Evolutionary conservation across 306 rosid genomes (phyloP).

Genomic region (Herpetospermum pedunculosum): DNA sequence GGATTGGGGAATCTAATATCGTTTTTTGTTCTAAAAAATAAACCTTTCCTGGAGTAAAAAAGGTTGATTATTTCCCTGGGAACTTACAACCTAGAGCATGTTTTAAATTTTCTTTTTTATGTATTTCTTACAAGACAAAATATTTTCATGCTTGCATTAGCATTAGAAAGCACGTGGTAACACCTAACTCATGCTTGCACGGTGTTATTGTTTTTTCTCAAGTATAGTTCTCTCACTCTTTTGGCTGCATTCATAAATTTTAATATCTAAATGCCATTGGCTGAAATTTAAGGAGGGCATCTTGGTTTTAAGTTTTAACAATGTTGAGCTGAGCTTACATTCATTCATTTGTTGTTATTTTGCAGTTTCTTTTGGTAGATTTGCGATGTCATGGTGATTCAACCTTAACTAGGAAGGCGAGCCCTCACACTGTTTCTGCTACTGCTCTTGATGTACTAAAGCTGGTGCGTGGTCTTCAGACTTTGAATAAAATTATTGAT

Average conservation of each 20-base stretch:
- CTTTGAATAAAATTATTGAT: neutral
- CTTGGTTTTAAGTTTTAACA: conserved; percentile 1
- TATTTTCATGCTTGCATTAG: neutral
- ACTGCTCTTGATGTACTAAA: conserved; percentile 87
- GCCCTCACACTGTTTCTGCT: conserved; percentile 65
- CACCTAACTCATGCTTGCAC: neutral
- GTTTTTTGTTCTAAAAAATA: neutral
- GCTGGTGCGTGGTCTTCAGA: conserved; percentile 37
- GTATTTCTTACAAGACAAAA: neutral
- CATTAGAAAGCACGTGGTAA: neutral
- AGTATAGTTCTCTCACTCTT: neutral
- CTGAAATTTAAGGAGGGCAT: neutral
- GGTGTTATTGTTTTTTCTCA: neutral
- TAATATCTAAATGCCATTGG: neutral
- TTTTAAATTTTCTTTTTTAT: neutral
- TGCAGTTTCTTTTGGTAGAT: conserved; percentile 81
- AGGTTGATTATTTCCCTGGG: neutral
- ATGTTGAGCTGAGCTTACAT: neutral
- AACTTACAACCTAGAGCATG: neutral
- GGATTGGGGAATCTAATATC: neutral
- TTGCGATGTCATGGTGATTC: conserved; percentile 94
- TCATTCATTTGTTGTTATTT: neutral
- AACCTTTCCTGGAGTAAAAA: neutral
- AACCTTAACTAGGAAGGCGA: conserved; percentile 49
- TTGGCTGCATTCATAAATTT: neutral